Evolutionary conservation across 2,329 filamentous ascomycete genomes (phyloP).

Genomic region (Sporothrix mexicana): DNA sequence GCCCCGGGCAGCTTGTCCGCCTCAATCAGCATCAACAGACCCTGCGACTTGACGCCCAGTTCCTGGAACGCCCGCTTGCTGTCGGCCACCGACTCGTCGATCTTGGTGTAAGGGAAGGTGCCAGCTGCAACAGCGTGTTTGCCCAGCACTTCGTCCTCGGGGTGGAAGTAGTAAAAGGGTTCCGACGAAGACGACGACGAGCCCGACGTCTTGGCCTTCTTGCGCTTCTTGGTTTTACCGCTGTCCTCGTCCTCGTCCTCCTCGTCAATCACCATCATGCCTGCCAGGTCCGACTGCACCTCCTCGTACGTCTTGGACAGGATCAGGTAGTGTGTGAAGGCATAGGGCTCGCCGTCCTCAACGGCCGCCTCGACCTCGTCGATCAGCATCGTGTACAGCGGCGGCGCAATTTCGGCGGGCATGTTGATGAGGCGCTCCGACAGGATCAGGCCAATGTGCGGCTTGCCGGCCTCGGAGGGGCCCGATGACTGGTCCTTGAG

Average conservation of each 20-base stretch:
- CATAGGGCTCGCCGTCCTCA: slow-evolving; percentile 88
- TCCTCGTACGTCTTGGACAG: slow-evolving; percentile 92
- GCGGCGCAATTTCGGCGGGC: slow-evolving; percentile 88
- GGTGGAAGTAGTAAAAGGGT: slow-evolving; percentile 85
- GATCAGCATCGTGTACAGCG: slow-evolving; percentile 91
- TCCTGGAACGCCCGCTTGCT: slow-evolving; percentile 96
- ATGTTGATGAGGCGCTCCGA: slow-evolving; percentile 96
- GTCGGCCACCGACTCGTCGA: slow-evolving; percentile 81
- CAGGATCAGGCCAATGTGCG: slow-evolving; percentile 81
- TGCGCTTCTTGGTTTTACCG: slow-evolving; percentile 66
- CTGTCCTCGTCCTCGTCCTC: slow-evolving; percentile 60
- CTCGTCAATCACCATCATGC: slow-evolving; percentile 31
- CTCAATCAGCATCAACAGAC: slow-evolving; percentile 87
- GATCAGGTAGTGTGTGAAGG: slow-evolving; percentile 91
- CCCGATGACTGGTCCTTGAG: slow-evolving; percentile 49
- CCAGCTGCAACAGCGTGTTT: slow-evolving; percentile 73
- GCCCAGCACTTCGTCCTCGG: slow-evolving; percentile 89
- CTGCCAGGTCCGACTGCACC: slow-evolving; percentile 72
- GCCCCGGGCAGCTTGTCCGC: slow-evolving; percentile 75
- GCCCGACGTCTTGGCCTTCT: slow-evolving; percentile 50
- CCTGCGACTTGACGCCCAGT: slow-evolving; percentile 81
- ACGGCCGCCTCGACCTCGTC: slow-evolving; percentile 90
- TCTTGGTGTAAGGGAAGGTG: slow-evolving; percentile 78
- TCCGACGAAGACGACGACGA: background rate
- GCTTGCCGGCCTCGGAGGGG: background rate